Evolutionary conservation across 2,329 filamentous ascomycete genomes (phyloP).

Genomic region (Paraphoma chrysanthemicola): DNA sequence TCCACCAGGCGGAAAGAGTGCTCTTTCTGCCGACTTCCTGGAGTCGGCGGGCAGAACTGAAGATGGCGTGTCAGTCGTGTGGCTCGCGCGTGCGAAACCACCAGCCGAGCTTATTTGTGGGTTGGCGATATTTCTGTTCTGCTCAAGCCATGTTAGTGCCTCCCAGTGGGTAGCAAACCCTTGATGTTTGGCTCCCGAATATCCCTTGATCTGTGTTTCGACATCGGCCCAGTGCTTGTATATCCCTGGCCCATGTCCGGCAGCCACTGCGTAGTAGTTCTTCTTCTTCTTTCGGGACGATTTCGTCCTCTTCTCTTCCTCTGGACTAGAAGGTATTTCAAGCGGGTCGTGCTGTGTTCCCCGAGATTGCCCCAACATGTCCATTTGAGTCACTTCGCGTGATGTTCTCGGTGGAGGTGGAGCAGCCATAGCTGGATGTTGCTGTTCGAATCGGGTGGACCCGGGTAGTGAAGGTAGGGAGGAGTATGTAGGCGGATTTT

Average conservation of each 20-base stretch:
- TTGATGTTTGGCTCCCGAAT: constrained; percentile 67
- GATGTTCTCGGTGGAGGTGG: neutral
- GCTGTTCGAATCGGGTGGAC: neutral
- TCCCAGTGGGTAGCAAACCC: constrained; percentile 62
- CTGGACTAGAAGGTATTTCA: constrained; percentile 23
- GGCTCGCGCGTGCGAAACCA: neutral
- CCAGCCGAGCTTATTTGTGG: neutral
- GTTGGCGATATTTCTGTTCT: constrained; percentile 3
- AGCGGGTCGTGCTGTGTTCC: constrained; percentile 20
- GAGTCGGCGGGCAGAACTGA: neutral
- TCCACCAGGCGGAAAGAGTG: neutral
- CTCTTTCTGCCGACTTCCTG: neutral
- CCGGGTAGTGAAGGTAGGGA: neutral
- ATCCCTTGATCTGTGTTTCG: constrained; percentile 73
- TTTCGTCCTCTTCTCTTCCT: constrained; percentile 1
- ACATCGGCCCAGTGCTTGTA: constrained; percentile 73
- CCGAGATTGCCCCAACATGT: neutral
- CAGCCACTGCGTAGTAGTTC: constrained; percentile 72
- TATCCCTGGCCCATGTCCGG: constrained; percentile 64
- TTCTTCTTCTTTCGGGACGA: constrained; percentile 66
- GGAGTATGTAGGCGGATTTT: neutral
- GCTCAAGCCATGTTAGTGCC: constrained; percentile 76
- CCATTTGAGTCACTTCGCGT: neutral
- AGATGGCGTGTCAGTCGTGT: neutral
- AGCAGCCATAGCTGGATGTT: neutral